Evolutionary conservation across 31 red algal species (phyloP).

Genomic region (Bonnemaisonia californica): DNA sequence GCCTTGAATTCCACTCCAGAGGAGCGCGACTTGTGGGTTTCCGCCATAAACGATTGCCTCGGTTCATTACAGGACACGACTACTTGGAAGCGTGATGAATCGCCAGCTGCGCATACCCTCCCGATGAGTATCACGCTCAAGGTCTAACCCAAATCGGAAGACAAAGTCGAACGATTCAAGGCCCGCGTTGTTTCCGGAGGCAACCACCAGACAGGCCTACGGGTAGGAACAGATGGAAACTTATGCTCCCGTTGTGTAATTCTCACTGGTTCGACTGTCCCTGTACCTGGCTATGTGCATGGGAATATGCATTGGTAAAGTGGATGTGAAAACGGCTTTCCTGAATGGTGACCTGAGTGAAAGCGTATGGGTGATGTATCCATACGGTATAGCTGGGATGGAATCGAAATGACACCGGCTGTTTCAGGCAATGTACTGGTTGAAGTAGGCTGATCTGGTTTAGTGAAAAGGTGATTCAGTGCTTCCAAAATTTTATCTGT

Average conservation of each 20-base stretch:
- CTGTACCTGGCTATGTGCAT: neutral
- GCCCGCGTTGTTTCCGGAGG: neutral
- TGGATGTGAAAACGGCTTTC: conserved; percentile 10
- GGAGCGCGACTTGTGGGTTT: neutral
- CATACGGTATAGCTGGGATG: neutral
- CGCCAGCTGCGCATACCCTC: neutral
- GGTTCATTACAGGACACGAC: neutral
- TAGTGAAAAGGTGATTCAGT: too few species aligned
- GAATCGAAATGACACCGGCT: neutral
- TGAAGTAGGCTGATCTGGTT: neutral
- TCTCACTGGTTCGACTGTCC: neutral
- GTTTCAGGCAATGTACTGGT: neutral
- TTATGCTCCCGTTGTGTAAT: conserved; percentile 7
- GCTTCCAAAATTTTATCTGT: too few species aligned
- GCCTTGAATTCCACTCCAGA: neutral
- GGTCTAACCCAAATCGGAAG: neutral
- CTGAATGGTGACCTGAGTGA: neutral
- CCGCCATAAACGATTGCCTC: neutral
- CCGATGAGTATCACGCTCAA: neutral
- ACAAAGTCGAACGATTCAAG: neutral
- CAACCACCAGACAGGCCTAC: neutral
- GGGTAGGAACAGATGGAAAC: neutral
- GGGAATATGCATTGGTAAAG: neutral
- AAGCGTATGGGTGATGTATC: neutral
- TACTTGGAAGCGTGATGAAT: neutral